These are phyloP conservation scores for Ustanciosporium gigantosporum DNA, from an alignment of 1,284 basidiomycete genomes.

Conservation along the genomic window DNA sequence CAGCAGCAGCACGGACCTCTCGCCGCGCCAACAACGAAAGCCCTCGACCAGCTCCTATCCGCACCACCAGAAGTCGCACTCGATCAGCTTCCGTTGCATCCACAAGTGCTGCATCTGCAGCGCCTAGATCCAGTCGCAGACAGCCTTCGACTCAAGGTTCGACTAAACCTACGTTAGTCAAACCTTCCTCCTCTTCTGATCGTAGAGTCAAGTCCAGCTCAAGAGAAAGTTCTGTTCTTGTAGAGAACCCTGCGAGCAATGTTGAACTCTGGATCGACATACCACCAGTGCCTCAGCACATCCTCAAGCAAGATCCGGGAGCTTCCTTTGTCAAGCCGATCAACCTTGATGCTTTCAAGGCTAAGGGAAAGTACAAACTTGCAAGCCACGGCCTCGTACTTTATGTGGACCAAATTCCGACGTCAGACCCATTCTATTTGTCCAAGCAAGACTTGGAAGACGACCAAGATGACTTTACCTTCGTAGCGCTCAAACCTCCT, in stretches of 20 bases:
- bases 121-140: background rate
- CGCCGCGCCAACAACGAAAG: no score
- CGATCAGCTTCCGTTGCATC: constrained; percentile 11
- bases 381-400: background rate
- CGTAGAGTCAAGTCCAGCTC: no score
- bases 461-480: background rate
- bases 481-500: background rate
- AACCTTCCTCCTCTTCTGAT: no score
- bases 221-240: no score
- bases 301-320: no score
- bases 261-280: no score
- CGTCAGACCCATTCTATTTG: constrained; percentile 11
- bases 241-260: no score
- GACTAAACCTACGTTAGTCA: no score
- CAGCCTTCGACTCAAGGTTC: no score
- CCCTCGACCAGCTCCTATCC: no score
- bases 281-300: no score
- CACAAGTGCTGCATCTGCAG: background rate
- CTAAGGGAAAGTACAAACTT: constrained; percentile 6
- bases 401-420: background rate
- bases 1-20: no score
- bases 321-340: constrained; percentile 12
- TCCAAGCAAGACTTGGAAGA: background rate
- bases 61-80: constrained; percentile 13
- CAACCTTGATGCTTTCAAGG: background rate